Evolutionary conservation across 441 rosid species (phyloP).

Genomic region (Erodium chrysanthum): DNA sequence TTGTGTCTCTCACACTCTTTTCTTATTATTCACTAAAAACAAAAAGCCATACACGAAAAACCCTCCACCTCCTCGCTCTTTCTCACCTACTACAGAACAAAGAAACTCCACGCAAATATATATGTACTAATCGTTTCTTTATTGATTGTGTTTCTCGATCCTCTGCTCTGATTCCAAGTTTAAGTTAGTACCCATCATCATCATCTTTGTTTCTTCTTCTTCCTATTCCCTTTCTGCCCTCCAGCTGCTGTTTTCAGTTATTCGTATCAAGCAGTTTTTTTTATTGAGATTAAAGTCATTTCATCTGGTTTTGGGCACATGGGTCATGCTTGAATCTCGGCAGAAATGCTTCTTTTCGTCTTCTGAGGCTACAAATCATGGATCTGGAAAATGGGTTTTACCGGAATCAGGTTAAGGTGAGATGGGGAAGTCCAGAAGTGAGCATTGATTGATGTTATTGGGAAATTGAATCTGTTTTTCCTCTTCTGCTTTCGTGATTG

Average conservation of each 20-base stretch:
- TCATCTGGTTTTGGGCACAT: conserved; percentile 13
- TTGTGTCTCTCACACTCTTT: background rate
- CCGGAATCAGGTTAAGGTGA: conserved; percentile 41
- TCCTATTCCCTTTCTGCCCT: no score
- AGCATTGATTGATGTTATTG: no score
- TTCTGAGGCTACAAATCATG: conserved; percentile 35
- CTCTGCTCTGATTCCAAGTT: background rate
- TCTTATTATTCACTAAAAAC: background rate
- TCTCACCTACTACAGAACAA: background rate
- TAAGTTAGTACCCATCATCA: no score
- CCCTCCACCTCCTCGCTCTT: background rate
- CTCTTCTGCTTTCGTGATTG: no score
- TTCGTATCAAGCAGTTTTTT: no score
- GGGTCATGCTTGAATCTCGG: conserved; percentile 23
- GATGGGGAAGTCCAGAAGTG: background rate
- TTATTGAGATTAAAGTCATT: no score
- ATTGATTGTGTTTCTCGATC: no score
- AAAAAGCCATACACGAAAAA: background rate
- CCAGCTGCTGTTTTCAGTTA: no score
- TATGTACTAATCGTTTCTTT: background rate
- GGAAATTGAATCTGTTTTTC: no score
- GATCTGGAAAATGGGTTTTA: conserved; percentile 46
- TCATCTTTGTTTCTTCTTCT: no score
- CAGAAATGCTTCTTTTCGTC: conserved; percentile 23
- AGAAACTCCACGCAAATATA: no score